phyloP scores from a whole-genome alignment of 495 filamentous ascomycete species.

The Stereocaulon alpinum region DNA sequence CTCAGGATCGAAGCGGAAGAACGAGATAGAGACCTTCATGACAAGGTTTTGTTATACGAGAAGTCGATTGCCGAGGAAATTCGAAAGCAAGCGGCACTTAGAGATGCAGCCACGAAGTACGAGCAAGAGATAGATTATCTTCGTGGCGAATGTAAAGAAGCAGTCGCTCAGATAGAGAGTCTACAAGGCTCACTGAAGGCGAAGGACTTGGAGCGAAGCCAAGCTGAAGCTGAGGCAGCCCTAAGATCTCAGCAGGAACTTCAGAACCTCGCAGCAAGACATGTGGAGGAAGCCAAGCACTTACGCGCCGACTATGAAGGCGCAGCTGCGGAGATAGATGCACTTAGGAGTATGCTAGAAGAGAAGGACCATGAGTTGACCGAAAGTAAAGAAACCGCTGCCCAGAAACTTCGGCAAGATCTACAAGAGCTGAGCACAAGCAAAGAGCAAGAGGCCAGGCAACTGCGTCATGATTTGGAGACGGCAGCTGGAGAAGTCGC shows the following conservation, averaged over 20 bases:
- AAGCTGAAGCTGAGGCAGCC: not conserved
- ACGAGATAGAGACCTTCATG: not conserved
- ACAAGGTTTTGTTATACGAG: not conserved
- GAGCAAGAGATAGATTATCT: constrained; percentile 1
- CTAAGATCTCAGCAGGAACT: not conserved
- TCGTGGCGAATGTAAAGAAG: constrained; percentile 2
- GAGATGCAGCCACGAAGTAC: not conserved
- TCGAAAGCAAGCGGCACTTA: not conserved
- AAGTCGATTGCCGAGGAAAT: not conserved
- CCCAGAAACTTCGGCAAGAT: not conserved
- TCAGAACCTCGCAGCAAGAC: not conserved
- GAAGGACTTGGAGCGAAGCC: not conserved
- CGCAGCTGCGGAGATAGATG: not conserved
- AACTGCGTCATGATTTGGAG: constrained; percentile 10
- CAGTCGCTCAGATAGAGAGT: not conserved
- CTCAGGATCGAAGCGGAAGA: not conserved
- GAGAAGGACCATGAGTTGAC: not conserved
- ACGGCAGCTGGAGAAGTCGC: constrained; percentile 6
- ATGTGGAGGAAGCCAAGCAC: not conserved
- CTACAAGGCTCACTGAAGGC: not conserved
- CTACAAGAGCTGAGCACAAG: not conserved
- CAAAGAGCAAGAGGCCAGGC: constrained; percentile 12
- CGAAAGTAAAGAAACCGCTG: not conserved
- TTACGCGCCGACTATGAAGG: not conserved
- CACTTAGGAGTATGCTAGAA: not conserved